Evolutionary conservation across 2,329 filamentous ascomycete species (phyloP).

Genomic region (Dactylella cylindrospora): DNA sequence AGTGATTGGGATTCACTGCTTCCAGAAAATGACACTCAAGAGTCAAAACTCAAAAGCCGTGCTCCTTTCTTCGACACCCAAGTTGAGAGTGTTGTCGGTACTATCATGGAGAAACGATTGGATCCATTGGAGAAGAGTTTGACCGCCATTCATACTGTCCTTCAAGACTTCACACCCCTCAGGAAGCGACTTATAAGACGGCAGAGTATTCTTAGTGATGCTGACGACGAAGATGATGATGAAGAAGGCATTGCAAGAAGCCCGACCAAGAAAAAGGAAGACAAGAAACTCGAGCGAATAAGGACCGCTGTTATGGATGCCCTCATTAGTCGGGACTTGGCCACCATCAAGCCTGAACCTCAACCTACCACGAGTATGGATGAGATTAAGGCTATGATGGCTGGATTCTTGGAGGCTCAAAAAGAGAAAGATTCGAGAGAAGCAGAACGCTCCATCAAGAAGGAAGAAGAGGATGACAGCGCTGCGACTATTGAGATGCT

Average conservation of each 20-base stretch:
- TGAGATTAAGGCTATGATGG: constrained; percentile 27
- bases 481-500: constrained; percentile 52
- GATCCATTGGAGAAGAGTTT: constrained; percentile 80
- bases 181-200: constrained; percentile 61
- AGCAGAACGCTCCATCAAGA: constrained; percentile 11
- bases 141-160: constrained; percentile 69
- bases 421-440: constrained; percentile 12
- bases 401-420: constrained; percentile 27
- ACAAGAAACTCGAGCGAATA: constrained; percentile 81
- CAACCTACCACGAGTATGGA: not conserved
- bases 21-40: constrained; percentile 68
- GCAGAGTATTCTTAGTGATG: constrained; percentile 68
- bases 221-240: constrained; percentile 73
- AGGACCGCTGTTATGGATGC: constrained; percentile 67
- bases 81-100: constrained; percentile 81
- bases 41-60: constrained; percentile 76
- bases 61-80: constrained; percentile 88
- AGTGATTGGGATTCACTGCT: constrained; percentile 94
- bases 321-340: constrained; percentile 52
- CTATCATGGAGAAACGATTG: constrained; percentile 72
- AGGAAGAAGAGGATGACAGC: constrained; percentile 24
- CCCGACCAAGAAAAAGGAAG: constrained; percentile 68
- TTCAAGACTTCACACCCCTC: constrained; percentile 61
- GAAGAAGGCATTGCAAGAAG: constrained; percentile 53
- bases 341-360: not conserved